Evolutionary conservation across 306 rosid genomes (phyloP).

Genomic region (Gillenia trifoliata): DNA sequence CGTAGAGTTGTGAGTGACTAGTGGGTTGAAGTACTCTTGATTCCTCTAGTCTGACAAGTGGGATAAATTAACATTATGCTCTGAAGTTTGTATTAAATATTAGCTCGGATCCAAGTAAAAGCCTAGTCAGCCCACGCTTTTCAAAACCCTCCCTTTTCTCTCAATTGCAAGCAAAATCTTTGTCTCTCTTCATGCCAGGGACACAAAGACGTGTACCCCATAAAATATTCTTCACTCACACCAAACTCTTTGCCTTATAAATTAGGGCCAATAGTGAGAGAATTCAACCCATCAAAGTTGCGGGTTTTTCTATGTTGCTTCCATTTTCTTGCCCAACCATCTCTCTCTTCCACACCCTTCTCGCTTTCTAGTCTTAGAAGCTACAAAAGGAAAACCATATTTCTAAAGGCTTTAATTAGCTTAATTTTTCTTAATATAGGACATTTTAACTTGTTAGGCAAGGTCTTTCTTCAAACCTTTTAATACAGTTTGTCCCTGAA

Average conservation of each 20-base stretch:
- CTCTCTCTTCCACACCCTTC: slow-evolving; percentile 4
- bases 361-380: background rate
- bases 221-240: slow-evolving; percentile 15
- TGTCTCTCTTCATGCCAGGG: slow-evolving; percentile 29
- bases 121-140: slow-evolving; percentile 31
- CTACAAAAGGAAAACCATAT: slow-evolving; percentile 9
- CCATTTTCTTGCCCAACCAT: slow-evolving; percentile 29
- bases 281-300: slow-evolving; percentile 8
- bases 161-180: slow-evolving; percentile 10
- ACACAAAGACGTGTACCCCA: slow-evolving; percentile 39
- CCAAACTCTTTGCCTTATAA: slow-evolving; percentile 36
- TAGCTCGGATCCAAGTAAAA: slow-evolving; percentile 28
- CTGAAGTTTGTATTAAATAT: background rate
- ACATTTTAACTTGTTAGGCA: background rate
- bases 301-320: too few relatives aligned
- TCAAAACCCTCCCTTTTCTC: slow-evolving; percentile 10
- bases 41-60: background rate
- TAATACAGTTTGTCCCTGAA: background rate
- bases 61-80: background rate
- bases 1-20: background rate
- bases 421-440: background rate
- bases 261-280: slow-evolving; percentile 4
- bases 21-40: slow-evolving; percentile 1
- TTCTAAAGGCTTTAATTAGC: background rate
- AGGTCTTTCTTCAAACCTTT: background rate